These are phyloP conservation scores for Lipomyces kockii DNA, from an alignment of 805 yeast species.

Conservation along the genomic window DNA sequence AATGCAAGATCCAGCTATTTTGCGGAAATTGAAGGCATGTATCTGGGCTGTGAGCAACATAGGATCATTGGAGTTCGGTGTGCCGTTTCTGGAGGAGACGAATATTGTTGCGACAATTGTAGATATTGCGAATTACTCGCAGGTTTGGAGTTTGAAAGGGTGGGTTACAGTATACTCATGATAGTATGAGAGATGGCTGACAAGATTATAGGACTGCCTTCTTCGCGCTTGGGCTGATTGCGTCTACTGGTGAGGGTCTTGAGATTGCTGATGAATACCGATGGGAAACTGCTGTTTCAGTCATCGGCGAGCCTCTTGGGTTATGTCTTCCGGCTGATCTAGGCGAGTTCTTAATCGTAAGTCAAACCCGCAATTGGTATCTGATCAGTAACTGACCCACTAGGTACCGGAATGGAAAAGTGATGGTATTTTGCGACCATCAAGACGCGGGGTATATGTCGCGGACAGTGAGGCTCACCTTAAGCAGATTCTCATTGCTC, in stretches of 20 bases:
- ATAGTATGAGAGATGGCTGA: not conserved
- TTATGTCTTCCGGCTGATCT: slow-evolving; percentile 31
- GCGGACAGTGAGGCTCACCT: slow-evolving; percentile 21
- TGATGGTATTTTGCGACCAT: slow-evolving; percentile 25
- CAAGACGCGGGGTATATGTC: slow-evolving; percentile 32
- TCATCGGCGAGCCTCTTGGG: slow-evolving; percentile 49
- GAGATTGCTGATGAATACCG: slow-evolving; percentile 82
- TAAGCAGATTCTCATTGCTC: slow-evolving; percentile 32
- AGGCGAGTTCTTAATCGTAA: slow-evolving; percentile 16
- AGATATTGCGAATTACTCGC: slow-evolving; percentile 53
- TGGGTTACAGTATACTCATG: not conserved
- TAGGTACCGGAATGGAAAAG: slow-evolving; percentile 24
- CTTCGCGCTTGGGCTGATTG: slow-evolving; percentile 73
- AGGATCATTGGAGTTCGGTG: slow-evolving; percentile 73
- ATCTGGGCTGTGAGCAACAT: slow-evolving; percentile 89
- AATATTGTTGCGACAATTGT: slow-evolving; percentile 60
- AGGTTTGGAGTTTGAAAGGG: slow-evolving; percentile 68
- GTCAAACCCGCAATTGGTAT: slow-evolving; percentile 1
- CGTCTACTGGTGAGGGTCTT: slow-evolving; percentile 75
- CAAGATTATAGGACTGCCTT: slow-evolving; percentile 57
- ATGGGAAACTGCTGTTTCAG: slow-evolving; percentile 64
- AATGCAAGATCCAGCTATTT: slow-evolving; percentile 46
- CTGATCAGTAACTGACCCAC: not conserved
- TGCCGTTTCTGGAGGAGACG: slow-evolving; percentile 57
- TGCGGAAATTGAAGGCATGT: slow-evolving; percentile 65